Base-by-base conservation (phyloP, 208 protist species). In the Trypanosomatidae sp. region DNA sequence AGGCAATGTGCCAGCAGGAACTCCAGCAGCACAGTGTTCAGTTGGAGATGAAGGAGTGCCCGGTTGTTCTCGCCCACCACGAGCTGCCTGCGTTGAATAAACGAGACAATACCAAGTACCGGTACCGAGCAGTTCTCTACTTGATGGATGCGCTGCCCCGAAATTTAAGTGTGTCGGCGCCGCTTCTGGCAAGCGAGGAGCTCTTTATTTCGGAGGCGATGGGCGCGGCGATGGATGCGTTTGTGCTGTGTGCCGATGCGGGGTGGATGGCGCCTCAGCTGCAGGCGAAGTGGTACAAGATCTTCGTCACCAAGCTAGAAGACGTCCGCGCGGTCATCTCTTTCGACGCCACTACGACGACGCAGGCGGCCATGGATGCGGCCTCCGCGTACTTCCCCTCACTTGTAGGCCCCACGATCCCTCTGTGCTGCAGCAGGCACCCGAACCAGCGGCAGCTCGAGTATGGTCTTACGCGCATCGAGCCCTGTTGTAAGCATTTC, bases 401-500 rank as follows among this genome's bases (percentile, higher is more conserved):
- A 3, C 74, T 97, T 28, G 81, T 92, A 6, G 90, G 90, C 36
- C 68, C 77, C 9, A 73, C 77, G 17, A 77, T 97, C 50, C 90
- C 92, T 0, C 75, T 97, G 4, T 97, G 90, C 74, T 97, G 92
- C 74, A 74, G 82, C 44, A 70, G 62, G 12, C 92, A 97, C 79
- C 82, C 85, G 13, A 77, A 86, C n/a, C 88, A 95, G 75, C 81
- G 84, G 13, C 90, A 93, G 73, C 65, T 94, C 13, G 87, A 84
- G 55, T 78, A 92, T 62, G 92, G 88, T 49, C 47, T 90, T 15
- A 43, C 60, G 13, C 73, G 79, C 41, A 86, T 93, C 6, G 66
- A 78, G 28, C 50, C 83, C 1, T 66, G 47, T 12, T 97, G 92
- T 79, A 79, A 79, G 60, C 86, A 82, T 6, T 69, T 90, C 7